Evolutionary conservation across 495 filamentous ascomycete genomes (phyloP), one percentile per base, ranked within the genome.

Genomic region (Parmelia sp.): DNA sequence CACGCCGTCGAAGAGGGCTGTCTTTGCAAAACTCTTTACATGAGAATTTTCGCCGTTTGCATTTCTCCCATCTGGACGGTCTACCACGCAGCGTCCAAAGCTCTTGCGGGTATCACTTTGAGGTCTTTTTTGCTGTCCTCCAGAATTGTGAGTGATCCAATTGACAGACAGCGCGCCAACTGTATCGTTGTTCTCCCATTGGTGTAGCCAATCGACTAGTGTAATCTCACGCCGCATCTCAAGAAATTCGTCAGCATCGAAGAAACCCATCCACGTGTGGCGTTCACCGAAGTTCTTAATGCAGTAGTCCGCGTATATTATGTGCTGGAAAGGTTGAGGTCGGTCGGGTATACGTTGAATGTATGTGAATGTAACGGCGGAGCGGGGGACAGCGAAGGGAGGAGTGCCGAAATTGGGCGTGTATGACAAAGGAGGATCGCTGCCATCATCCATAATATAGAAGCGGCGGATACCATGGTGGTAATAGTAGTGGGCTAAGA

Each of bases 371-470:
- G 65, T 68, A 21, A 60, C 12, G 21, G 63, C 29, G 1, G 56
- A 51, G 40, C 40, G 36, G 17, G 63, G 56, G n/a, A 71, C 29
- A 37, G 60, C 47, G 9, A 61, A 25, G 14, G 37, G 58, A n/a
- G 68, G 61, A 29, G 65, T 62, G 14, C 67, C 67, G 39, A 53
- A 62, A 33, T 70, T 44, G 19, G 58, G 47, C 17, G 29, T 58
- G 17, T n/a, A 40, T 19, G 62, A 66, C 44, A 73, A 60, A 31
- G 64, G 63, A 42, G 69, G 67, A 12, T 57, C 31, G 60, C 69
- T 69, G 25, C 69, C 65, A 57, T 73, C 69, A 40, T 73, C 71
- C 69, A 71, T 69, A 47, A 73, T 62, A 47, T 73, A 73, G 39
- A 73, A 71, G 14, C 71, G 65, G 27, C 61, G 53, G 59, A 73